Evolutionary conservation across 805 yeast genomes (phyloP), one percentile per base, ranked within the genome.

Genomic region (Ogataea neopini): DNA sequence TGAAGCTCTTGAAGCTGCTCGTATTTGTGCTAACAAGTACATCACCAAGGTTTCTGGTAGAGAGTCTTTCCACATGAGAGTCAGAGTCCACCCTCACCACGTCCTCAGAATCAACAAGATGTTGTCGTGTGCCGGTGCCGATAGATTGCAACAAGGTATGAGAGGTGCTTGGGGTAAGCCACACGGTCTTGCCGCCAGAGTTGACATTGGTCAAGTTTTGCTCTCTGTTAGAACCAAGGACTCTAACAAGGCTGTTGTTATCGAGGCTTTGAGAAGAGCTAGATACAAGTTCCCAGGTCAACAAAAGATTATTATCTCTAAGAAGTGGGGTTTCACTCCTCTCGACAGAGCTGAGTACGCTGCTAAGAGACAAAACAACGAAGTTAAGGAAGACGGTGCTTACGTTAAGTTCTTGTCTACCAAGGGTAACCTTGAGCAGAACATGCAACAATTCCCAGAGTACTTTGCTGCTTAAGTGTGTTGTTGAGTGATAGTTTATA

Each of bases 161-260:
- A 92, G 99, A 89, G 96, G 96, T 84, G 99, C 99, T 74, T 94
- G 98, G 98, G 99, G 99, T 90, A 94, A 94, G 84, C 99, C 99
- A 71, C 97, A 91, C 70, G 99, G 99, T 84, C 83, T 90, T 71
- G 99, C 98, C 69, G 99, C 99, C 70, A 90, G 99, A 79, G 98
- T 94, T 75, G 80, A 80, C 80, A 94, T 94, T 77, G 99, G 99
- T 73, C 99, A 94, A 83, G 85, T 94, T 75, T 84, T 94, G 74
- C 84, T 94, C 81, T 92, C 98, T 63, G 89, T 89, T 75, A 92
- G 99, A 84, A 88, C 97, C 78, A 92, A 86, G 84, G 99, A 94
- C 79, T 77, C 84, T 71, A 91, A 90, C 96, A 90, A 92, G 84
- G 97, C 80, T 53, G 95, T 88, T 73, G 97, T 89, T 64, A 81